A percentile compares a stretch with the other conserved stretches of the same genome.
phyloP scores from a whole-genome alignment of 1,284 basidiomycete genomes.

The Boletus nobilissimus region DNA sequence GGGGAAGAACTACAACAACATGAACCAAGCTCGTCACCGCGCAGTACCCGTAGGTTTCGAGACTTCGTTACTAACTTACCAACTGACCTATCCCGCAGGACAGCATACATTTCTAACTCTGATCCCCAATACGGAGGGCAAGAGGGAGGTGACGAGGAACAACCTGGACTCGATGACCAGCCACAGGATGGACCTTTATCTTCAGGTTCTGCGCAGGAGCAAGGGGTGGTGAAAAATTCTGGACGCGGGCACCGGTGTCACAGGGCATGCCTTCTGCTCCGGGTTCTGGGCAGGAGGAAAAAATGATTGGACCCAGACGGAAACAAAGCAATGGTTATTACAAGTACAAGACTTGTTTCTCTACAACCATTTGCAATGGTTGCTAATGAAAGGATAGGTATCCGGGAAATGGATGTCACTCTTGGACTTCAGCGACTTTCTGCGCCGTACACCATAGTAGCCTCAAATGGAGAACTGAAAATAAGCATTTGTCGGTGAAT shows the following conservation, averaged over 20 bases:
- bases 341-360: not conserved
- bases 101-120: not conserved
- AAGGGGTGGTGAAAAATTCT: too few relatives aligned
- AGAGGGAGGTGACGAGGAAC: not conserved
- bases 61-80: not conserved
- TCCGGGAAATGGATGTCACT: not conserved
- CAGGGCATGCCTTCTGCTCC: too few relatives aligned
- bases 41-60: not conserved
- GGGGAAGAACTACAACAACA: not conserved
- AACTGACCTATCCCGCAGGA: not conserved
- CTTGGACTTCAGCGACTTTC: not conserved
- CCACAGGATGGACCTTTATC: not conserved
- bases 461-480: not conserved
- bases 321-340: not conserved
- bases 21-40: not conserved
- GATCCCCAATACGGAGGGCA: not conserved
- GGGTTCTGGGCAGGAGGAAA: too few relatives aligned
- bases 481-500: not conserved
- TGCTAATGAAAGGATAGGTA: not conserved
- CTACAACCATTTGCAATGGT: too few relatives aligned
- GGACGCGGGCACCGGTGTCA: too few relatives aligned
- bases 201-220: not conserved
- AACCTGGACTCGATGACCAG: not conserved
- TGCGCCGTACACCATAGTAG: not conserved
- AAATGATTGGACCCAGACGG: not conserved